phyloP scores from a whole-genome alignment of 1,284 basidiomycete species.

The Leccinum solheimii region DNA sequence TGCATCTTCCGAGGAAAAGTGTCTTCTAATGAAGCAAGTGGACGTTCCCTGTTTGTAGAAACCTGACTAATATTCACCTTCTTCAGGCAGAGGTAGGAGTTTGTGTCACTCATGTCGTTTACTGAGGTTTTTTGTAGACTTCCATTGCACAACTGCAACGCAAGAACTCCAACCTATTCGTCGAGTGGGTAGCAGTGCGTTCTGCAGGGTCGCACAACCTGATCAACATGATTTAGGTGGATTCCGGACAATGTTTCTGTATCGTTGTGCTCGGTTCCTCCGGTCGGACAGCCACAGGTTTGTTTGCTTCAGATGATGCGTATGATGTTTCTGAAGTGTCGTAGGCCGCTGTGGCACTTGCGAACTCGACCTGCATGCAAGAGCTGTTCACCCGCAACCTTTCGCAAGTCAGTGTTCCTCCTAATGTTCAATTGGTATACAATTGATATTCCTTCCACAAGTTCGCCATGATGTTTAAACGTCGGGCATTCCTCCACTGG shows the following conservation, averaged over 20 bases:
- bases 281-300: slow-evolving; percentile 74
- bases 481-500: slow-evolving; percentile 88
- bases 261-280: slow-evolving; percentile 80
- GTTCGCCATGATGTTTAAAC: slow-evolving; percentile 82
- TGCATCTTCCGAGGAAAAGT: slow-evolving; percentile 86
- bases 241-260: slow-evolving; percentile 84
- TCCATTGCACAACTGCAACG: slow-evolving; percentile 59
- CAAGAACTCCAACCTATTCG: slow-evolving; percentile 74
- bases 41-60: slow-evolving; percentile 3
- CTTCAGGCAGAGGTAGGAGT: slow-evolving; percentile 39
- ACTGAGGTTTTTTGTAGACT: slow-evolving; percentile 32
- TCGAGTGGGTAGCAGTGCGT: slow-evolving; percentile 54
- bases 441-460: slow-evolving; percentile 32
- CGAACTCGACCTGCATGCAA: slow-evolving; percentile 87
- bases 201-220: not conserved
- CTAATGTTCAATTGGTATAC: slow-evolving; percentile 12
- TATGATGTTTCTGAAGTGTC: slow-evolving; percentile 2
- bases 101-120: not conserved
- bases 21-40: slow-evolving; percentile 75
- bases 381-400: slow-evolving; percentile 87
- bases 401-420: slow-evolving; percentile 44
- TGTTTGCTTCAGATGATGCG: slow-evolving; percentile 18
- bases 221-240: slow-evolving; percentile 51
- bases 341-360: slow-evolving; percentile 74
- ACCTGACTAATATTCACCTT: slow-evolving; percentile 1